Base-by-base conservation (phyloP, 768 basidiomycete genomes). In the Leccinum obscurum region DNA sequence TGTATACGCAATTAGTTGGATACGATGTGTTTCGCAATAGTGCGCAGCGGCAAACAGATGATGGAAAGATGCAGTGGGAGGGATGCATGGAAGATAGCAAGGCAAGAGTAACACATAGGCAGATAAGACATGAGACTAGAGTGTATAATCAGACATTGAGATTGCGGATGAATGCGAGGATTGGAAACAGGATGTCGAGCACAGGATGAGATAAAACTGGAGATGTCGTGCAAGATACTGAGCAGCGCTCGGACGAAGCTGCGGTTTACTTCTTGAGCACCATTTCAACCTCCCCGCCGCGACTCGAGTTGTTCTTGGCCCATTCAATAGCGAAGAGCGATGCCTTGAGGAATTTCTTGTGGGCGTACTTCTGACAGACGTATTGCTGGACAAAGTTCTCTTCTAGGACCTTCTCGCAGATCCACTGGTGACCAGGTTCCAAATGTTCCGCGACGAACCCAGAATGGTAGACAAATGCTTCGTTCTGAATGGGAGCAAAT, bases 291-390 rank as follows among this genome's bases (percentile, higher is more conserved):
- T 72, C 70, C 65, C 53, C 71, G 68, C 76, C 75, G 58, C 68
- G 78, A 55, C 68, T 72, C 66, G 77, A 65, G 70, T 85, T 80
- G 44, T 72, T 76, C 66, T 78, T 83, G 49, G 89, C 88, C 88
- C 88, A 90, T 58, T 89, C 83, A 69, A 90, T 81, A 48, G 90
- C 90, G 69, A 86, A 92, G 41, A 83, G 74, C 20, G 89, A 88
- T 32, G 90, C 96, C 76, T 96, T 93, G 73, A 98, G 86, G 84
- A 97, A 98, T 77, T 94, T 95, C 87, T 95, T 97, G 82, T 92
- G 85, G 50, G 93, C 87, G 75, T 98, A 99, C 80, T 99, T 98
- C 81, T 90, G 90, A 85, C 86, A 95, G 41, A 95, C 89, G 76
- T 94, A 93, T 66, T 89, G 85, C 54, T 85, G 80, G n/a, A 85